phyloP scores from a whole-genome alignment of 805 yeast genomes.

The Yarrowia divulgata region DNA sequence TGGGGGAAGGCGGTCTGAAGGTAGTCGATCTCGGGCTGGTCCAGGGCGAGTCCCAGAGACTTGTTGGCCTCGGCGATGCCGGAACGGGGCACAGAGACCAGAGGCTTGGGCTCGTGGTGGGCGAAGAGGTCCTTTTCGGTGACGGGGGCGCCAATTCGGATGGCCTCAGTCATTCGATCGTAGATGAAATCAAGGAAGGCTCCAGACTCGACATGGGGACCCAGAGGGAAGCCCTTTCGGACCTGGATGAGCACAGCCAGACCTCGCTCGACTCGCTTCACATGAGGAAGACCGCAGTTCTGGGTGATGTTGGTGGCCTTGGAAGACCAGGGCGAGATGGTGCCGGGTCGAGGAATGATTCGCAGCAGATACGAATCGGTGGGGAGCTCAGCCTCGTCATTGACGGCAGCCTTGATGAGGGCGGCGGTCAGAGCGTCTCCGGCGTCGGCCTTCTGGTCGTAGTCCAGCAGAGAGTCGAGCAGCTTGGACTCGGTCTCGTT shows the following conservation, averaged over 20 bases:
- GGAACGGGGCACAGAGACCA: conserved; percentile 63
- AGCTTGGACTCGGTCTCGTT: conserved; percentile 50
- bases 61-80: conserved; percentile 79
- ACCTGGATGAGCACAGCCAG: conserved; percentile 73
- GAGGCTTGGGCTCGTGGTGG: conserved; percentile 80
- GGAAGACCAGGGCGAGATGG: conserved; percentile 99
- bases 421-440: conserved; percentile 56
- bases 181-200: conserved; percentile 73
- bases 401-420: conserved; percentile 53
- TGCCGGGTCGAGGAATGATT: conserved; percentile 90
- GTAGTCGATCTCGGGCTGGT: conserved; percentile 90
- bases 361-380: conserved; percentile 64
- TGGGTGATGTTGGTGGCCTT: conserved; percentile 95
- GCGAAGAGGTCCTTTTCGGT: conserved; percentile 73
- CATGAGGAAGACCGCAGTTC: conserved; percentile 79
- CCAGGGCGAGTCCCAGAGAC: conserved; percentile 90
- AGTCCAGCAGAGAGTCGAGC: conserved; percentile 69
- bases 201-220: conserved; percentile 60
- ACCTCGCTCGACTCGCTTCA: conserved; percentile 93
- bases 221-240: conserved; percentile 72
- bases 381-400: conserved; percentile 47
- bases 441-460: conserved; percentile 70
- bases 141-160: conserved; percentile 63
- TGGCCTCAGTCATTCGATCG: conserved; percentile 92
- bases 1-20: conserved; percentile 81